A percentile compares a stretch with the other conserved stretches of the same genome.
Conservation (phyloP, 2,329 filamentous ascomycete genomes). For the Myriosclerotinia scirpicola region DNA sequence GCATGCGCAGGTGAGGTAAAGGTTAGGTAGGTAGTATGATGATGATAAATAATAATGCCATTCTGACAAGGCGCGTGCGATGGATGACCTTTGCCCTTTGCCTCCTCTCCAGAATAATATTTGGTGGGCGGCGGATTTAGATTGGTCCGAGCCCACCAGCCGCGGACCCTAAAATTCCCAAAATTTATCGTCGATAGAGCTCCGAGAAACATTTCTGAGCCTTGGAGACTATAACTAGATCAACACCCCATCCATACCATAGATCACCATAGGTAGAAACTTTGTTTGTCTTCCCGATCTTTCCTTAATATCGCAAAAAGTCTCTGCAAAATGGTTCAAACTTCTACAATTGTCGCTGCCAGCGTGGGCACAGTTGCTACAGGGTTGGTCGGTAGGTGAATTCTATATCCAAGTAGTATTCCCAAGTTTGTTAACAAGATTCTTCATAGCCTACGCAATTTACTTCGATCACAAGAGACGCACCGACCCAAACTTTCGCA, state of each 20-base stretch:
- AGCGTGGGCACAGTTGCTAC: slow-evolving; percentile 61
- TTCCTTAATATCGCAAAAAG: slow-evolving; percentile 7
- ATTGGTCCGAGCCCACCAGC: slow-evolving; percentile 21
- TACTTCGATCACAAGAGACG: slow-evolving; percentile 71
- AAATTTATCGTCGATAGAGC: slow-evolving; percentile 26
- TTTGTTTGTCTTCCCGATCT: slow-evolving; percentile 11
- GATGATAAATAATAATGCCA: not conserved
- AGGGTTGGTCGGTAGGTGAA: slow-evolving; percentile 54
- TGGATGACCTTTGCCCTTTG: slow-evolving; percentile 3
- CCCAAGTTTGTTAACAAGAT: slow-evolving; percentile 30
- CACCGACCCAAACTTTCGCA: slow-evolving; percentile 63
- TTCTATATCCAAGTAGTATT: not conserved
- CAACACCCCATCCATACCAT: slow-evolving; percentile 16
- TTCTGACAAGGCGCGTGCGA: slow-evolving; percentile 9
- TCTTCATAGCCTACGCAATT: slow-evolving; percentile 57
- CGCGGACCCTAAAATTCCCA: slow-evolving; percentile 23
- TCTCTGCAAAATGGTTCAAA: slow-evolving; percentile 47
- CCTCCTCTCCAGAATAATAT: too few species aligned
- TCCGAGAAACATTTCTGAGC: slow-evolving; percentile 24
- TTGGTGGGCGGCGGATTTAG: slow-evolving; percentile 14
- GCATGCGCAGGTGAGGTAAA: not conserved
- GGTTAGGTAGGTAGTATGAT: too few species aligned
- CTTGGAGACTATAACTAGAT: slow-evolving; percentile 11
- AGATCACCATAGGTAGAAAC: slow-evolving; percentile 14
- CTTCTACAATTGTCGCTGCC: slow-evolving; percentile 58